Evolutionary conservation across 2,329 filamentous ascomycete species (phyloP).

Genomic region (Kalaharituber pfeilii): DNA sequence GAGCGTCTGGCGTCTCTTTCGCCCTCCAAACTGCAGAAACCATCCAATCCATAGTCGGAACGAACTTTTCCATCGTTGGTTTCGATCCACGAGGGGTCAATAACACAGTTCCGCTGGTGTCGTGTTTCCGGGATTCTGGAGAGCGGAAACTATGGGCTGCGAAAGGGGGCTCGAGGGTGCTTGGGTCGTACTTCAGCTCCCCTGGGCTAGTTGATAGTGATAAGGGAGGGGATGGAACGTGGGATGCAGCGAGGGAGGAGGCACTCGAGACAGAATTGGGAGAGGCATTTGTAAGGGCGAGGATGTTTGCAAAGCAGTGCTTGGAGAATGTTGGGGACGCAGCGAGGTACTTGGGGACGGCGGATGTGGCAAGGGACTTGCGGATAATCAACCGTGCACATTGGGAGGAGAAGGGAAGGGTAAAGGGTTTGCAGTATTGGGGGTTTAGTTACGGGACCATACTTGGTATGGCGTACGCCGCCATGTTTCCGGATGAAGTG

Average conservation of each 20-base stretch:
- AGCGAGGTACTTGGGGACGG: background rate
- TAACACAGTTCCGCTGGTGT: constrained; percentile 30
- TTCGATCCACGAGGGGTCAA: constrained; percentile 41
- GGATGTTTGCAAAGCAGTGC: background rate
- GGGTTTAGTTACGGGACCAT: constrained; percentile 40
- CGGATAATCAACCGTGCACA: constrained; percentile 27
- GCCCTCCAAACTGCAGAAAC: constrained; percentile 25
- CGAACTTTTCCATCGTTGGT: constrained; percentile 33
- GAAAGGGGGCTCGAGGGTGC: background rate
- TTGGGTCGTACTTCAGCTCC: background rate
- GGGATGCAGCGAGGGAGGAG: background rate
- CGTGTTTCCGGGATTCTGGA: constrained; percentile 28
- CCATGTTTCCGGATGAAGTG: constrained; percentile 36
- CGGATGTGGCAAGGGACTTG: constrained; percentile 27
- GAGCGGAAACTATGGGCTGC: background rate
- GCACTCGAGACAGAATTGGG: background rate
- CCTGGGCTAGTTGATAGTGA: too few relatives aligned
- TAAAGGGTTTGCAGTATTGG: constrained; percentile 30
- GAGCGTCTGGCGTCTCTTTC: constrained; percentile 29
- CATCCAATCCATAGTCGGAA: constrained; percentile 30
- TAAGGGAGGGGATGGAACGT: too few relatives aligned
- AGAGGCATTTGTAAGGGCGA: background rate
- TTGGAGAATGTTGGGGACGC: background rate
- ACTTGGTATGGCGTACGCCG: constrained; percentile 36
- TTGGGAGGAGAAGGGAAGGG: constrained; percentile 4